phyloP scores from a whole-genome alignment of 306 rosid genomes.

The Ziziphus jujuba region DNA sequence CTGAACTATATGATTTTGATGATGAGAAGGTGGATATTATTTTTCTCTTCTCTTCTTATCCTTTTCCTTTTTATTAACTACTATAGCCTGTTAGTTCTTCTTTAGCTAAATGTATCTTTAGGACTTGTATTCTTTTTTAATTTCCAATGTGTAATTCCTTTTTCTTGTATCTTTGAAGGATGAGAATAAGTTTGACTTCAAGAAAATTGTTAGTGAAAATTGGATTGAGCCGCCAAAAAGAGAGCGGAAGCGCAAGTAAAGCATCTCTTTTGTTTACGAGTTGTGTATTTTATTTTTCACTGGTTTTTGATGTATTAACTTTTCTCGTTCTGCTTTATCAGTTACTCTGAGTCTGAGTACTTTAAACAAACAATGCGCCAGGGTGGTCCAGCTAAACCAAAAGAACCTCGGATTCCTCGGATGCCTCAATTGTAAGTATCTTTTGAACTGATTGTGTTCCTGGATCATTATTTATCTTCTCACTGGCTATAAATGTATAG shows the following conservation, averaged over 20 bases:
- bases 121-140: neutral
- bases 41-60: no score
- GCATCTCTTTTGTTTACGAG: slow-evolving; percentile 3
- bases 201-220: slow-evolving; percentile 90
- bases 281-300: slow-evolving; percentile 11
- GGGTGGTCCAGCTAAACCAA: slow-evolving; percentile 90
- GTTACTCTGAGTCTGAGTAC: slow-evolving; percentile 96
- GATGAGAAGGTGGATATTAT: slow-evolving; percentile 71
- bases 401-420: slow-evolving; percentile 96
- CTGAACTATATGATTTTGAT: slow-evolving; percentile 95
- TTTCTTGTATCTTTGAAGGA: slow-evolving; percentile 52
- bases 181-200: slow-evolving; percentile 86
- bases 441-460: slow-evolving; percentile 10
- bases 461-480: neutral
- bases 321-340: slow-evolving; percentile 25
- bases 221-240: slow-evolving; percentile 98
- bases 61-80: neutral
- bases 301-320: slow-evolving; percentile 14
- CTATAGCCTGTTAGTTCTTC: neutral
- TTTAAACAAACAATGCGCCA: slow-evolving; percentile 99
- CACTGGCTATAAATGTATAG: neutral
- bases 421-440: slow-evolving; percentile 96
- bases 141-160: neutral
- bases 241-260: slow-evolving; percentile 96
- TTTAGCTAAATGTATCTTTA: slow-evolving; percentile 15